Base-by-base conservation (phyloP, 345 rosid species). In the Dovyalis caffra region DNA sequence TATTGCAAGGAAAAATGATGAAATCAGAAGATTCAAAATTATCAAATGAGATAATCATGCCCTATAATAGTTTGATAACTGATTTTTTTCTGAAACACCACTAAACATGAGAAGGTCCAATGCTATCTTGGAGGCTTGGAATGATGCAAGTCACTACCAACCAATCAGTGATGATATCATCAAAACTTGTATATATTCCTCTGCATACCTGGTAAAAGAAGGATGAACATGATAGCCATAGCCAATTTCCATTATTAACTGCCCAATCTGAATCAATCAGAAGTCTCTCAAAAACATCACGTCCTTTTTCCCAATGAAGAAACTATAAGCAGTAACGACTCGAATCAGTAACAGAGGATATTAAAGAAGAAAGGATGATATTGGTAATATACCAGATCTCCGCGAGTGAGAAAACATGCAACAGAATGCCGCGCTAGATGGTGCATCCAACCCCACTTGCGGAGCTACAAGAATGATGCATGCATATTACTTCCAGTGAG, bases 401-500 rank as follows among this genome's bases (percentile, higher is more conserved):
- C 97, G 71, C 99, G 95, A 79, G 97, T 92, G 38, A 92, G 86
- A 77, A 95, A 95, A 86, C 97, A 95, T 51, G 97, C 99, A 75
- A 95, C 97, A 70, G 85, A 89, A 68, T 95, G 97, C 45, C 97
- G 90, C 6, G 97, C 92, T 43, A 95, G 90, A 85, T 92, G 99
- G 84, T 95, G 99, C 88, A 95, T 91, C 97, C 99, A 95, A 75
- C 99, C 99, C 99, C 99, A 95, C 83, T 91, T 79, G 78, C 40
- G 85, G 65, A 95, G 97, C 99, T 92, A 77, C 83, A 87, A 62
- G 33, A 77, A 37, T 57, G 69, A 38, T 18, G 69, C 47, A 68
- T 26, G 32, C 23, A 69, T 18, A 38, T n/a, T n/a, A 76, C 65
- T 69, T 57, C 35, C 32, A 63, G 70, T n/a, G 40, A 31, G 26